A percentile compares a stretch with the other conserved stretches of the same genome.
Evolutionary conservation across 2,329 filamentous ascomycete genomes (phyloP).

Genomic region (Lojkania enalia): DNA sequence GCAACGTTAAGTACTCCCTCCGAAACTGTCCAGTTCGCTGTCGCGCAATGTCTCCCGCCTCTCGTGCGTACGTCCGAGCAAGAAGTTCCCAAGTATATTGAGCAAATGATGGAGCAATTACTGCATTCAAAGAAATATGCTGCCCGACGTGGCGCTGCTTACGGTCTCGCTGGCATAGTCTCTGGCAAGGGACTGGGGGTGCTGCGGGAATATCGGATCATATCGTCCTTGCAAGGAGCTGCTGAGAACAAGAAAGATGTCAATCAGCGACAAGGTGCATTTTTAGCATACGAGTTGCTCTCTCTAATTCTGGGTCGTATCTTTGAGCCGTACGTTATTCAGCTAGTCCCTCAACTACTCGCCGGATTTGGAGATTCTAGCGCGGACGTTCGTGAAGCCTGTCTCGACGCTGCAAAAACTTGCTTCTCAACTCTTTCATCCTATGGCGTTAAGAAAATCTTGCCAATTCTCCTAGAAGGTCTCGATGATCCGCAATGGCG

Average conservation of each 20-base stretch:
- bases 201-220: conserved; percentile 81
- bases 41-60: conserved; percentile 90
- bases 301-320: conserved; percentile 82
- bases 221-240: conserved; percentile 77
- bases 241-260: conserved; percentile 95
- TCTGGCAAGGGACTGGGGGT: conserved; percentile 83
- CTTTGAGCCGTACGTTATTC: conserved; percentile 96
- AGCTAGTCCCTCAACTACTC: conserved; percentile 89
- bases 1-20: conserved; percentile 91
- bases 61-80: conserved; percentile 80
- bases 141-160: conserved; percentile 88
- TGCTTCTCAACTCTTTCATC: conserved; percentile 94
- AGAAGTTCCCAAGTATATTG: conserved; percentile 77
- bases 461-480: conserved; percentile 88
- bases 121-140: conserved; percentile 89
- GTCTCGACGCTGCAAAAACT: conserved; percentile 88
- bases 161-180: conserved; percentile 88
- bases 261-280: conserved; percentile 83
- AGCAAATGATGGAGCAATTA: conserved; percentile 79
- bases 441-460: conserved; percentile 90
- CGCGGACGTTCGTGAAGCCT: conserved; percentile 87
- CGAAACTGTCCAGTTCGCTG: conserved; percentile 94
- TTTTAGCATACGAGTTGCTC: conserved; percentile 88
- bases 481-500: conserved; percentile 96
- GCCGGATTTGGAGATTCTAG: conserved; percentile 86